Percentiles rank a stretch among this genome's conserved stretches.
Conservation (phyloP, 1,139 yeast genomes). For the Pneumocystis jirovecii region DNA sequence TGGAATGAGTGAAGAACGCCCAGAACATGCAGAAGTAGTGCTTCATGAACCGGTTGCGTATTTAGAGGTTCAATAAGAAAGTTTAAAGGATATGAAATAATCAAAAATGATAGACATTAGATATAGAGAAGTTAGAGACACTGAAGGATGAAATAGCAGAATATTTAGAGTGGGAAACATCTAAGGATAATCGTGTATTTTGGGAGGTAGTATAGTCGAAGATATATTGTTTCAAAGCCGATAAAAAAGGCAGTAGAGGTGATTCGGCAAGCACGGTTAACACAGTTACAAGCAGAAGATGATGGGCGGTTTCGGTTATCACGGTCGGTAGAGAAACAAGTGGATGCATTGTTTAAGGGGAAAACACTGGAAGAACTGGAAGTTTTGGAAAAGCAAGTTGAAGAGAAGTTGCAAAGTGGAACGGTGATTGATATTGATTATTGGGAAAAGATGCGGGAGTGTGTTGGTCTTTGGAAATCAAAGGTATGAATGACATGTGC, state of each 20-base stretch:
- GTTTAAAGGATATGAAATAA: background rate
- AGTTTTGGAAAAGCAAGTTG: constrained; percentile 18
- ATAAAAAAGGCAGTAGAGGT: constrained; percentile 5
- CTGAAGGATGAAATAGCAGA: constrained; percentile 15
- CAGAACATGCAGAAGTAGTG: constrained; percentile 15
- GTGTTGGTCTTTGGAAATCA: constrained; percentile 19
- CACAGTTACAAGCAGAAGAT: constrained; percentile 18
- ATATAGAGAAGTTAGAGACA: constrained; percentile 13
- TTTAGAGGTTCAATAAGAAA: constrained; percentile 14
- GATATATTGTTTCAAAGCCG: background rate
- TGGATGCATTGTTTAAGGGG: constrained; percentile 21
- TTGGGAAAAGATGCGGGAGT: constrained; percentile 22
- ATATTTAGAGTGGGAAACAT: constrained; percentile 16
- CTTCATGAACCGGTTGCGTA: constrained; percentile 16
- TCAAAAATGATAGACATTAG: background rate
- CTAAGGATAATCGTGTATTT: constrained; percentile 14
- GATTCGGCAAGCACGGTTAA: constrained; percentile 7
- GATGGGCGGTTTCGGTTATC: constrained; percentile 15
- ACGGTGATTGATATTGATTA: constrained; percentile 21
- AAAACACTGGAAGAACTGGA: constrained; percentile 19
- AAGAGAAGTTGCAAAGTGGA: constrained; percentile 17
- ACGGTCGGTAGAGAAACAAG: background rate
- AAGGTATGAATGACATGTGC: constrained; percentile 14
- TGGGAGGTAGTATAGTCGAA: constrained; percentile 16
- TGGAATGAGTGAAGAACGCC: constrained; percentile 14